These are phyloP conservation scores for Leptomonas pyrrhocoris DNA, from an alignment of 208 protist genomes.

Conservation along the genomic window DNA sequence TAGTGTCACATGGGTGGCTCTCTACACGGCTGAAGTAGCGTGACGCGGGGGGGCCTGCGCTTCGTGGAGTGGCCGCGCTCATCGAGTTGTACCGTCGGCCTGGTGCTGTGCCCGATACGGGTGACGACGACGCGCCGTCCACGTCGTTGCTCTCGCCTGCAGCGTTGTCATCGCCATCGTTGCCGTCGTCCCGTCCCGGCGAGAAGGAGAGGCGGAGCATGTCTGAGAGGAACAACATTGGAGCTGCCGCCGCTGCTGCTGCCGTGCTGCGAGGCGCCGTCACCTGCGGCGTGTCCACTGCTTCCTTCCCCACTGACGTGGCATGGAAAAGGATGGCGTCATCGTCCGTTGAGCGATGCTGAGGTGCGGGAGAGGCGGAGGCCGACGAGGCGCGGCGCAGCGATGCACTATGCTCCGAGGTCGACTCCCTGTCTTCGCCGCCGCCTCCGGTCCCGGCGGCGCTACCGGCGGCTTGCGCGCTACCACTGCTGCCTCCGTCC, in stretches of 20 bases:
- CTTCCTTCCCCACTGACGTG: neutral
- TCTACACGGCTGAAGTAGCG: neutral
- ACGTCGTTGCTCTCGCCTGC: too few relatives aligned
- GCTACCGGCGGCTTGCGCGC: neutral
- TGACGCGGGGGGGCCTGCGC: neutral
- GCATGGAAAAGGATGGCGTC: neutral
- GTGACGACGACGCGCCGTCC: too few relatives aligned
- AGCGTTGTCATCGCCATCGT: neutral
- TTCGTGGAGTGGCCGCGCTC: conserved; percentile 2
- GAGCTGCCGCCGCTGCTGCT: neutral
- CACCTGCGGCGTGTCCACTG: neutral
- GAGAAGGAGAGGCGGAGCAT: conserved; percentile 31
- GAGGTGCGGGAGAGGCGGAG: neutral
- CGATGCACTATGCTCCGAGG: too few relatives aligned
- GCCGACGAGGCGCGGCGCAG: neutral
- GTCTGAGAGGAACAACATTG: conserved; percentile 21
- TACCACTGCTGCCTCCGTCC: neutral
- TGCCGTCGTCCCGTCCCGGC: neutral
- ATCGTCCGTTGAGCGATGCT: neutral
- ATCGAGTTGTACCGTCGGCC: neutral
- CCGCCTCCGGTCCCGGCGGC: too few relatives aligned
- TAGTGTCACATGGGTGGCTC: neutral
- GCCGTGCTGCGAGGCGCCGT: neutral
- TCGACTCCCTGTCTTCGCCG: too few relatives aligned
- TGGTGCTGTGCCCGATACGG: too few relatives aligned